Evolutionary conservation across 202 grass and related monocot species (phyloP), one percentile per base, ranked within the genome.

Genomic region (Eragrostis tef): DNA sequence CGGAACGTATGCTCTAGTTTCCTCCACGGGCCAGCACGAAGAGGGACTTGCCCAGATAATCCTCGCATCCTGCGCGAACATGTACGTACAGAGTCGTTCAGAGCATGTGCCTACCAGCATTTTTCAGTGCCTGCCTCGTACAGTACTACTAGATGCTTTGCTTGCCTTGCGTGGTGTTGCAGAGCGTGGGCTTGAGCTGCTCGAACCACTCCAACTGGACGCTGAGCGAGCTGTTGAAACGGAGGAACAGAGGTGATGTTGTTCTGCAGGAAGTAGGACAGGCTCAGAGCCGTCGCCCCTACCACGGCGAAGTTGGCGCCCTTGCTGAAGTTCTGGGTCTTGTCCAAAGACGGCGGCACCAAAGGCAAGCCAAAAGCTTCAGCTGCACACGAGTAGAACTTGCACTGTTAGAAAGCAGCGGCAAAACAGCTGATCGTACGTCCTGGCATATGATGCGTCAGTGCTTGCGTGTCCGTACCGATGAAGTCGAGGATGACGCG

Each of bases 191-290:
- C 67, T 87, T 87, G 34, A 93, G 67, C 67, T 56, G 6, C 79
- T 90, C 48, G 43, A 90, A 90, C 85, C 88, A 88, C 16, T 59
- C 68, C 12, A 93, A 20, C 69, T 93, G 88, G 29, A 78, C 64
- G 12, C 34, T 11, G 4, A 81, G 27, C 0, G 91, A 90, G 11
- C 21, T 83, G 64, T 90, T 85, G 11, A 73, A 73, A 46, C 24
- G 62, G n/a, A 0, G 79, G 25, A 0, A 67, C 46, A 19, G 34
- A 54, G 36, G 60, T 70, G 67, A 84, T 41, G 46, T 82, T 85
- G 19, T 12, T 27, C 29, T 83, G 22, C 2, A 47, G 39, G 53
- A 86, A 86, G 69, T 83, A 90, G n/a, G 58, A 9, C 0, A 81
- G 34, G 21, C 53, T 63, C 13, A 88, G 85, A 4, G 85, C 79